These are phyloP conservation scores for Perkinsus chesapeaki DNA, from an alignment of 169 alveolate species.

Conservation along the genomic window DNA sequence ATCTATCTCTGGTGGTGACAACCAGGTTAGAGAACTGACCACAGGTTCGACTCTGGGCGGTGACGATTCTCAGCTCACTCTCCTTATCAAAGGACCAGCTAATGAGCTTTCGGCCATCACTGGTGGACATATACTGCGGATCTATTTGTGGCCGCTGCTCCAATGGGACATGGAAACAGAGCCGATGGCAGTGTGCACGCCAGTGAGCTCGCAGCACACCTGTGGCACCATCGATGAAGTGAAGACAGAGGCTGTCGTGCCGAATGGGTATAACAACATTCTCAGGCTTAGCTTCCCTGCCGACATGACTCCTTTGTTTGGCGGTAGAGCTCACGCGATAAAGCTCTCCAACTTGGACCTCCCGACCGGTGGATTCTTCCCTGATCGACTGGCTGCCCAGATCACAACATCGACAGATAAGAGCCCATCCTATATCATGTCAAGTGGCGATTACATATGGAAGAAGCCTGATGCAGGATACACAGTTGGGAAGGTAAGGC, in stretches of 20 bases:
- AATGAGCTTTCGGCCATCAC: neutral
- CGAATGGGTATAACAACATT: neutral
- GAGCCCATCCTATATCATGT: constrained; percentile 6
- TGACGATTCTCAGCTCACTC: neutral
- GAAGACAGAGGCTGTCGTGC: neutral
- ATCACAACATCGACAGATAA: neutral
- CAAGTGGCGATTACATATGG: constrained; percentile 11
- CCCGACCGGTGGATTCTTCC: constrained; percentile 12
- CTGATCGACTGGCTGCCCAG: neutral
- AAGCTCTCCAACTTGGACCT: neutral
- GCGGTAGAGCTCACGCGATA: neutral
- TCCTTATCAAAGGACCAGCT: neutral
- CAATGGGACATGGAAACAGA: neutral
- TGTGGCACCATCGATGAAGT: neutral
- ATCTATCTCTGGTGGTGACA: neutral
- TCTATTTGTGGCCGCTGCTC: neutral
- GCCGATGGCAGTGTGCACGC: neutral
- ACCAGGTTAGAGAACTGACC: neutral
- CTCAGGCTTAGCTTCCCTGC: neutral
- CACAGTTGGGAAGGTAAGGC: neutral
- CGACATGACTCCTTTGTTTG: neutral
- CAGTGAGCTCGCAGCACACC: neutral
- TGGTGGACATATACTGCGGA: neutral
- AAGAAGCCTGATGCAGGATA: constrained; percentile 16
- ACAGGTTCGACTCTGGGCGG: neutral